Conservation (phyloP, 139 green algal species). For the Diplosphaera chodatii region DNA sequence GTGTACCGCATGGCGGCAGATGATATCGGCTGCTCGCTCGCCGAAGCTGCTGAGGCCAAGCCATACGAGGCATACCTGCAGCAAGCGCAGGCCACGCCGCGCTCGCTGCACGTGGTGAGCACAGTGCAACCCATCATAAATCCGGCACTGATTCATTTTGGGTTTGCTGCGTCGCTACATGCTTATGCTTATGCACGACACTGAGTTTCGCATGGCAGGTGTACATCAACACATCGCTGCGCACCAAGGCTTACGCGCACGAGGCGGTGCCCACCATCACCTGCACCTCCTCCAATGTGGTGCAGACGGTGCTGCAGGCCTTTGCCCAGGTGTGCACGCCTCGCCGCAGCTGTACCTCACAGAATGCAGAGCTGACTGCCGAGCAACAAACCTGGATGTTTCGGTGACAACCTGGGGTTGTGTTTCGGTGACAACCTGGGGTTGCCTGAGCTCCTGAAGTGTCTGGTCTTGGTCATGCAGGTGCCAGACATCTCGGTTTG, state of each 20-base stretch:
- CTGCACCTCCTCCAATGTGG: constrained; percentile 97
- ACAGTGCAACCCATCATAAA: too few species aligned
- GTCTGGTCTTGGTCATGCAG: constrained; percentile 26
- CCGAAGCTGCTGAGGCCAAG: constrained; percentile 80
- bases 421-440: too few species aligned
- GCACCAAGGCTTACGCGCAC: constrained; percentile 87
- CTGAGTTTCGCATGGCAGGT: constrained; percentile 31
- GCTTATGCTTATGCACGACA: too few species aligned
- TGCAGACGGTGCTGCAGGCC: constrained; percentile 86
- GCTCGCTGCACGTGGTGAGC: constrained; percentile 30
- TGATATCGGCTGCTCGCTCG: constrained; percentile 93
- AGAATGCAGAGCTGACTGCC: too few species aligned
- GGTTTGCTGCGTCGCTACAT: too few species aligned
- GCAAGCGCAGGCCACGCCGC: constrained; percentile 23
- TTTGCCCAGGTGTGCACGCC: constrained; percentile 7
- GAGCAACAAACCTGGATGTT: too few species aligned
- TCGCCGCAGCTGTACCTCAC: not conserved
- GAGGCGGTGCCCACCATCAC: constrained; percentile 92
- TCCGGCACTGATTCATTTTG: too few species aligned
- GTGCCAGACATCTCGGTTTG: constrained; percentile 77
- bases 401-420: too few species aligned
- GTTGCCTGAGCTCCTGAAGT: too few species aligned
- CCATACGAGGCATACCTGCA: constrained; percentile 72
- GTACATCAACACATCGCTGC: constrained; percentile 98
- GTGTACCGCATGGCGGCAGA: constrained; percentile 82